Evolutionary conservation across 768 basidiomycete species (phyloP).

Genomic region (Suillus paluster): DNA sequence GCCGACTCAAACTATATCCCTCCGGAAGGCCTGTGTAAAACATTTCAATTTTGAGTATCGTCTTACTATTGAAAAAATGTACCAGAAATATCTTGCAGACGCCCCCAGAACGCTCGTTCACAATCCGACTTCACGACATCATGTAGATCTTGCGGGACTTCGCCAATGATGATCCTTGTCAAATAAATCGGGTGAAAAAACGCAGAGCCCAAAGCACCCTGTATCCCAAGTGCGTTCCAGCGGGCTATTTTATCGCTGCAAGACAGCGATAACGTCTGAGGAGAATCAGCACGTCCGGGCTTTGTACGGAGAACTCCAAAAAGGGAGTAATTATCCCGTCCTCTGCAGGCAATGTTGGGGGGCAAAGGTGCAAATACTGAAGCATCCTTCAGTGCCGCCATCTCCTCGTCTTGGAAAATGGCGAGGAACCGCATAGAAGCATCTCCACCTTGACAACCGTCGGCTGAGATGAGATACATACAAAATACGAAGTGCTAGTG

Average conservation of each 20-base stretch:
- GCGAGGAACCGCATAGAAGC: conserved; percentile 85
- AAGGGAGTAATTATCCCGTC: conserved; percentile 78
- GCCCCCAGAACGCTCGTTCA: conserved; percentile 63
- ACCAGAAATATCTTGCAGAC: conserved; percentile 55
- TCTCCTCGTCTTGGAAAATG: conserved; percentile 68
- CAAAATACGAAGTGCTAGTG: conserved; percentile 49
- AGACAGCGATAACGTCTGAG: conserved; percentile 82
- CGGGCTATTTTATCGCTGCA: conserved; percentile 94
- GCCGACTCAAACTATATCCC: conserved; percentile 54
- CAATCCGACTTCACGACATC: conserved; percentile 61
- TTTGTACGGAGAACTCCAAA: conserved; percentile 88
- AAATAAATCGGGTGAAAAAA: conserved; percentile 70
- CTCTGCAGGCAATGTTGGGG: conserved; percentile 57
- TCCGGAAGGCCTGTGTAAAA: conserved; percentile 45
- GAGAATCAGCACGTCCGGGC: conserved; percentile 90
- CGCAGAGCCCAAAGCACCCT: conserved; percentile 74
- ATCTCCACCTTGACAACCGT: conserved; percentile 76
- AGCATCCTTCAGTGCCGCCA: conserved; percentile 71
- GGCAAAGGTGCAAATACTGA: conserved; percentile 38
- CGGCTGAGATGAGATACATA: conserved; percentile 22
- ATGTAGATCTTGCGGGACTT: conserved; percentile 50
- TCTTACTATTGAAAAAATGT: neutral
- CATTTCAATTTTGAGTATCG: neutral
- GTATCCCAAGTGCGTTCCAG: conserved; percentile 85
- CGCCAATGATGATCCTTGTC: conserved; percentile 69